Evolutionary conservation across 2,329 filamentous ascomycete genomes (phyloP), one percentile per base, ranked within the genome.

Genomic region (Mariannaea elegans): DNA sequence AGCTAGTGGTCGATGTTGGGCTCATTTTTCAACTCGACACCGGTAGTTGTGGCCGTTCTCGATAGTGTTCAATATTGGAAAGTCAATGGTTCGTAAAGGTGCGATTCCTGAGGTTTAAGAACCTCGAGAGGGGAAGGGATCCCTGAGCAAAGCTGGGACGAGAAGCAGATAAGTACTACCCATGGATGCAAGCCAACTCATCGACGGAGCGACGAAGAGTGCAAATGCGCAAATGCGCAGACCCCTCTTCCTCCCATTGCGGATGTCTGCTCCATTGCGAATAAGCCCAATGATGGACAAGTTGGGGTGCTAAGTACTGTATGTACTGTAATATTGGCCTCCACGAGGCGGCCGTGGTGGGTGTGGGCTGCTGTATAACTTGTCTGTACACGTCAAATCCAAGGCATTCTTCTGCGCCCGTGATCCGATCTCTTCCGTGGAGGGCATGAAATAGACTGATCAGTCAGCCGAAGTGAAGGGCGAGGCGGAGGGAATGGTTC

Each of bases 281-380:
- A 3, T 8, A 39, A 16, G 36, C 38, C 54, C 38, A 50, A 56
- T 49, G 55, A 58, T 31, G 44, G 50, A 21, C 44, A 18, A 14
- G 44, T 29, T 13, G 29, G 7, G 27, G 39, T 36, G 12, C 7
- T 31, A 7, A 31, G 12, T 12, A 31, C 27, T 31, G 7, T 31
- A 7, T 41, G 34, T 23, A 13, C 31, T 21, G 53, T 57, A 32
- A 51, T 18, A 52, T 44, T 27, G 46, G 41, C 38, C 38, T 62
- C 10, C 45, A 31, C 36, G 31, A 27, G 4, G 34, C 13, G 9
- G 4, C 44, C 32, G 38, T 38, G 18, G 44, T 23, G 14, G 45
- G 59, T 59, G 64, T 67, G 52, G 59, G 52, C 46, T 60, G 59
- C 56, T 66, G 47, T 59, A 53, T 69, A 64, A 62, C 59, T 59